These are phyloP conservation scores for Abelmoschus esculentus DNA, from an alignment of 345 rosid genomes.

Conservation along the genomic window DNA sequence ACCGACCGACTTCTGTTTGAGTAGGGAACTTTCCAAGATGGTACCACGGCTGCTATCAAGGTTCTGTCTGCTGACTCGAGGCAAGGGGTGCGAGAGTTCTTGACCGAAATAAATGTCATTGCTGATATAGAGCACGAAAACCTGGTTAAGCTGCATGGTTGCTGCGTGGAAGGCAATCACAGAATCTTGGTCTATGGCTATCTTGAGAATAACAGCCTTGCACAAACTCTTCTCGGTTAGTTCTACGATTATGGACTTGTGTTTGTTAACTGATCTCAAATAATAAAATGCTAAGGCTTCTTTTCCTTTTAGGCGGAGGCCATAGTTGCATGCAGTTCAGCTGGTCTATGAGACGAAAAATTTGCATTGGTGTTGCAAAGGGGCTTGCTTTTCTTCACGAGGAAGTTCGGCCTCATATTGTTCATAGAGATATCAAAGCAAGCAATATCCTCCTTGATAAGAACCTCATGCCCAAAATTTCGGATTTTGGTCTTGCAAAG, in stretches of 20 bases:
- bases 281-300: neutral
- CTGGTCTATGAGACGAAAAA: slow-evolving; percentile 40
- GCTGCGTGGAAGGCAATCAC: slow-evolving; percentile 53
- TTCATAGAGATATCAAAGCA: slow-evolving; percentile 77
- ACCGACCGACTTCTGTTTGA: neutral
- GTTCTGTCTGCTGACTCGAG: slow-evolving; percentile 51
- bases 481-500: slow-evolving; percentile 79
- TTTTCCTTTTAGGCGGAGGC: slow-evolving; percentile 28
- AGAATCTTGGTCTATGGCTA: slow-evolving; percentile 64
- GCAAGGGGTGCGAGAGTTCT: slow-evolving; percentile 61
- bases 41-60: slow-evolving; percentile 48
- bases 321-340: slow-evolving; percentile 37
- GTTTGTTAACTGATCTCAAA: neutral
- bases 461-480: slow-evolving; percentile 50
- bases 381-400: slow-evolving; percentile 71
- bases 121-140: slow-evolving; percentile 48
- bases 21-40: slow-evolving; percentile 59
- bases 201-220: slow-evolving; percentile 66
- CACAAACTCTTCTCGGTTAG: slow-evolving; percentile 58
- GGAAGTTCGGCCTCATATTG: slow-evolving; percentile 48
- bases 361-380: slow-evolving; percentile 59
- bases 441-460: slow-evolving; percentile 63
- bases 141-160: slow-evolving; percentile 56
- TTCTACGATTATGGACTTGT: neutral
- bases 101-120: slow-evolving; percentile 53